These are phyloP conservation scores for Aspergillus sp. DNA, from an alignment of 2,329 filamentous ascomycete species.

Conservation along the genomic window DNA sequence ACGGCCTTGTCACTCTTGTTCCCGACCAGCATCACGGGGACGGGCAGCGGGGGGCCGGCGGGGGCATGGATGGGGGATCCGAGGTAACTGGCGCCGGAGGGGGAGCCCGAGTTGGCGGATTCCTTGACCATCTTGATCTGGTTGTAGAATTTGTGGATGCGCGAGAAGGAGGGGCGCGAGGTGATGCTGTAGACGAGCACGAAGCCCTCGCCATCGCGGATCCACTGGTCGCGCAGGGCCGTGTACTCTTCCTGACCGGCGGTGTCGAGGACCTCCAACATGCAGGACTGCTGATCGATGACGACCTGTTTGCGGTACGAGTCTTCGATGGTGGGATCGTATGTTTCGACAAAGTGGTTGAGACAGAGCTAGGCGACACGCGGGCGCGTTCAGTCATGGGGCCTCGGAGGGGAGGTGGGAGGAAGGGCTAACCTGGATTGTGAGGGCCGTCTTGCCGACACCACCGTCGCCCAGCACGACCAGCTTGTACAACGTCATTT, in stretches of 20 bases:
- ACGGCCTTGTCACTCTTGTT: constrained; percentile 98
- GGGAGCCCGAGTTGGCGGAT: constrained; percentile 60
- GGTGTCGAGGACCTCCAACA: constrained; percentile 96
- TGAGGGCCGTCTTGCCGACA: constrained; percentile 90
- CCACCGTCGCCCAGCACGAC: constrained; percentile 93
- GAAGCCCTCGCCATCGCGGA: constrained; percentile 95
- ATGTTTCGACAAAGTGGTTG: constrained; percentile 97
- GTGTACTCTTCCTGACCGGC: constrained; percentile 99
- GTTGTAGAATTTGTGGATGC: constrained; percentile 93
- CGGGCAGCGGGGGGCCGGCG: constrained; percentile 57
- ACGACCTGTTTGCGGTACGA: constrained; percentile 70
- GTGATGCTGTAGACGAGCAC: constrained; percentile 98
- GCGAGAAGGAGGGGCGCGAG: constrained; percentile 88
- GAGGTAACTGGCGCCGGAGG: constrained; percentile 50
- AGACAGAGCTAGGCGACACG: constrained; percentile 71
- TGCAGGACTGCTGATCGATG: constrained; percentile 92
- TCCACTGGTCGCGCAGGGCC: constrained; percentile 95
- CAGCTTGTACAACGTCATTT: constrained; percentile 95
- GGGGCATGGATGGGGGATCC: constrained; percentile 51
- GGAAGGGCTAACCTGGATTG: constrained; percentile 64
- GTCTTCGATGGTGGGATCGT: constrained; percentile 68
- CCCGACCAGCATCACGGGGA: constrained; percentile 96
- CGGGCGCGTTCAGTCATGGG: constrained; percentile 8
- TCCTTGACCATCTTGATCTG: constrained; percentile 98
- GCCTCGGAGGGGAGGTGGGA: background rate